These are phyloP conservation scores for Debaryomyces sp. DNA, from an alignment of 1,139 yeast genomes.

Conservation along the genomic window DNA sequence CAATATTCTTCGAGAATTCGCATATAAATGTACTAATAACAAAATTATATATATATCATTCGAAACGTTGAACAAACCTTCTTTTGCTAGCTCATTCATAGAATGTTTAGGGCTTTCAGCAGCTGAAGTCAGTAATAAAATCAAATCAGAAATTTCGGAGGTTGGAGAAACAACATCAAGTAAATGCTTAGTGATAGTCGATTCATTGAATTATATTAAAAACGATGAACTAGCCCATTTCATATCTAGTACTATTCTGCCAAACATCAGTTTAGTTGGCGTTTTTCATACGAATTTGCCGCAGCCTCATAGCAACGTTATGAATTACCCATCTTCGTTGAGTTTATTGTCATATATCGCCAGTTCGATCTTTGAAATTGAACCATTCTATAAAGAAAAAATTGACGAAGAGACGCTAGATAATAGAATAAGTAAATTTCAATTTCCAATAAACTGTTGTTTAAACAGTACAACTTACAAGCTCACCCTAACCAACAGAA, in stretches of 20 bases:
- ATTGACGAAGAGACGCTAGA: conserved; percentile 56
- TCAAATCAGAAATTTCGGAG: not conserved
- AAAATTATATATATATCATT: conserved; percentile 58
- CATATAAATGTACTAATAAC: conserved; percentile 35
- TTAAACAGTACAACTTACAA: conserved; percentile 52
- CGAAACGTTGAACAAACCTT: conserved; percentile 60
- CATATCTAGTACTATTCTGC: conserved; percentile 56
- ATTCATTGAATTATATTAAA: conserved; percentile 65
- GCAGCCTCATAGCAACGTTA: conserved; percentile 20
- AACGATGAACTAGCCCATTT: conserved; percentile 52
- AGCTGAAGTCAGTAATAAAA: conserved; percentile 14
- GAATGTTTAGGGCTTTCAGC: conserved; percentile 40
- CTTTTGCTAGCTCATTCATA: conserved; percentile 50
- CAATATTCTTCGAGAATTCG: conserved; percentile 58
- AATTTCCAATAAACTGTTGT: conserved; percentile 46
- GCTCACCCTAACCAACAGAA: conserved; percentile 61
- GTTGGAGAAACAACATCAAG: conserved; percentile 8
- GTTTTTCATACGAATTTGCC: conserved; percentile 60
- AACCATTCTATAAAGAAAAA: conserved; percentile 33
- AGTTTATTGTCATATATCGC: conserved; percentile 66
- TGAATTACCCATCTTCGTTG: conserved; percentile 54
- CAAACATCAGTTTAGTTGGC: conserved; percentile 58
- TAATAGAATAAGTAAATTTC: conserved; percentile 39
- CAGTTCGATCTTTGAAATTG: conserved; percentile 64
- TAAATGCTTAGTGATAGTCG: conserved; percentile 55